phyloP scores from a whole-genome alignment of 306 rosid species.

The Prunus mongolica region DNA sequence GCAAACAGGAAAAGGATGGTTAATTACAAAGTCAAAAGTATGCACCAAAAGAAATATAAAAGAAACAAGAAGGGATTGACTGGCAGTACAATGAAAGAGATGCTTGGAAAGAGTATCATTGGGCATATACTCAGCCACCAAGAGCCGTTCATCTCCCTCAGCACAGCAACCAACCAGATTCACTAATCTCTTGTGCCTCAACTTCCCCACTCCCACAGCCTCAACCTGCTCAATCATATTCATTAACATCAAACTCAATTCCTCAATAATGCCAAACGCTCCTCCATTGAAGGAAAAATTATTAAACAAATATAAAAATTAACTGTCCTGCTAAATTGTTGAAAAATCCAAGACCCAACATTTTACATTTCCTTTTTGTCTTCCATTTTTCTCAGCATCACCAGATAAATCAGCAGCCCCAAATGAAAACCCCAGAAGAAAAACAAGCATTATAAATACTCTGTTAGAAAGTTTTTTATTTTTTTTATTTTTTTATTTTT shows the following conservation, averaged over 20 bases:
- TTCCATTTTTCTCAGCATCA: neutral
- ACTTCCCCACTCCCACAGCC: slow-evolving; percentile 77
- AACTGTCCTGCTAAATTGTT: neutral
- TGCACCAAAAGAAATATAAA: slow-evolving; percentile 2
- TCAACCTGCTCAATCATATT: slow-evolving; percentile 49
- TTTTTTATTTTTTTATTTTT: no score
- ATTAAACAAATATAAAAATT: neutral
- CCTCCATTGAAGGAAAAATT: neutral
- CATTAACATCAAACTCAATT: slow-evolving; percentile 15
- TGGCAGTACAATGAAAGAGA: slow-evolving; percentile 66
- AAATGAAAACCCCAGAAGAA: neutral
- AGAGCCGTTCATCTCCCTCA: slow-evolving; percentile 79
- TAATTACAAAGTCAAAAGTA: neutral
- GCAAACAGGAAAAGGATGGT: neutral
- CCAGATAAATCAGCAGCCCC: neutral
- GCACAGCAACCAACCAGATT: slow-evolving; percentile 81
- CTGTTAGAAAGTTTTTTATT: neutral
- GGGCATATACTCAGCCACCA: slow-evolving; percentile 55
- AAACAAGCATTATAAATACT: neutral
- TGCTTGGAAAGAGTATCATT: slow-evolving; percentile 63
- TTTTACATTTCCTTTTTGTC: neutral
- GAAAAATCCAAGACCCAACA: neutral
- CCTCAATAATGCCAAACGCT: neutral
- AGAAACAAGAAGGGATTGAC: slow-evolving; percentile 14
- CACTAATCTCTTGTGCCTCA: slow-evolving; percentile 78